Conservation (phyloP, 2,329 filamentous ascomycete genomes). For the Neurospora crassa region DNA sequence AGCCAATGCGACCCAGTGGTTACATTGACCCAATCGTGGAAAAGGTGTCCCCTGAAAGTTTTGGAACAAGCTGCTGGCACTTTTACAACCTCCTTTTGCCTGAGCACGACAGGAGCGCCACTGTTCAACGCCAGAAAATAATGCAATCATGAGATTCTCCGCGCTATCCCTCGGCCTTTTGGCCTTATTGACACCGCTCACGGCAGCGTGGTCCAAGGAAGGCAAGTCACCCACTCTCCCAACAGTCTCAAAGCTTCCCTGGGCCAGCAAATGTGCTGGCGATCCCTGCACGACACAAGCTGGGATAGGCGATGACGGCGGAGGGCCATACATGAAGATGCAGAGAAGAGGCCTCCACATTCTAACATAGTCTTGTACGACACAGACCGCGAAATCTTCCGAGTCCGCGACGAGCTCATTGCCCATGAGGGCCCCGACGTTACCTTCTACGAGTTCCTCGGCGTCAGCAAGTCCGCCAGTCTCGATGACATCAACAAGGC, state of each 20-base stretch:
- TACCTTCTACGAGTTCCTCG: conserved; percentile 93
- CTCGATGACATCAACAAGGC: conserved; percentile 89
- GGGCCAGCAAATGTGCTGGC: not conserved
- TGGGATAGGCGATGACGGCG: not conserved
- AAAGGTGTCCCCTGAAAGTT: conserved; percentile 7
- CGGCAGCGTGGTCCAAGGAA: conserved; percentile 78
- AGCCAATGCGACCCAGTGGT: not conserved
- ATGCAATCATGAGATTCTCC: conserved; percentile 61
- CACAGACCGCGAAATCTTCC: conserved; percentile 94
- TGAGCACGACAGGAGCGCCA: not conserved
- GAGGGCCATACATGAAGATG: not conserved
- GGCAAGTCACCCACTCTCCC: conserved; percentile 37
- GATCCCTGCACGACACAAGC: not conserved
- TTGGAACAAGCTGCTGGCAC: not conserved
- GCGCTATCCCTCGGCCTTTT: conserved; percentile 60
- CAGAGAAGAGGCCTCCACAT: not conserved
- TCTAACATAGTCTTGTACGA: conserved; percentile 3
- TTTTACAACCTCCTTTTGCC: not conserved
- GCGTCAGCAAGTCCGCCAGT: conserved; percentile 60
- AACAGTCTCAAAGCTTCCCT: not conserved
- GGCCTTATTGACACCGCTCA: conserved; percentile 55
- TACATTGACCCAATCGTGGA: not conserved
- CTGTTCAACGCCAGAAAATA: conserved; percentile 28
- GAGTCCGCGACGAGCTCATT: conserved; percentile 77
- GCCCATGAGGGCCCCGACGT: conserved; percentile 64